phyloP scores from a whole-genome alignment of 305 asterid species.

The Withania somnifera region DNA sequence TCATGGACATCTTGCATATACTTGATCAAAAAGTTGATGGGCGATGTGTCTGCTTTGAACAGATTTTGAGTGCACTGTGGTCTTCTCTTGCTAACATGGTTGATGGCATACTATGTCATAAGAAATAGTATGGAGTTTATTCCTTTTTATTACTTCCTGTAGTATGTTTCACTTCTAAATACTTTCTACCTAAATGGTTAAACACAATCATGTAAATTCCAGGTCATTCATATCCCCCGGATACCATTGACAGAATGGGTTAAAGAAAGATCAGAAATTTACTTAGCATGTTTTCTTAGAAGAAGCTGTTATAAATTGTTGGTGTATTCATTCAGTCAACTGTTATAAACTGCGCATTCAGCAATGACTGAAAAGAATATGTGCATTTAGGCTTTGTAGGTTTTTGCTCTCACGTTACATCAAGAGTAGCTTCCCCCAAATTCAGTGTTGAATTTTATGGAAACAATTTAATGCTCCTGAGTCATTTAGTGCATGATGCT shows the following conservation, averaged over 20 bases:
- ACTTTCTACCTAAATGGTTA: background rate
- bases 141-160: background rate
- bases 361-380: background rate
- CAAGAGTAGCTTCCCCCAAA: background rate
- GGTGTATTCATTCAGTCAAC: background rate
- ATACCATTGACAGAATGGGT: background rate
- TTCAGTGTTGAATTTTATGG: background rate
- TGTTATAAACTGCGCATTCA: background rate
- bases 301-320: background rate
- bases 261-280: background rate
- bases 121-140: background rate
- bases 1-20: background rate
- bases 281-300: background rate
- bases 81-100: background rate
- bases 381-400: background rate
- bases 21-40: background rate
- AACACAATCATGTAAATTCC: background rate
- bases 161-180: background rate
- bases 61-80: background rate
- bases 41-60: background rate
- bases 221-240: background rate
- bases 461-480: background rate
- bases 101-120: background rate
- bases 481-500: background rate
- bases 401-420: background rate